phyloP scores from a whole-genome alignment of 1,284 basidiomycete species.

The Cystobasidium pallidum region DNA sequence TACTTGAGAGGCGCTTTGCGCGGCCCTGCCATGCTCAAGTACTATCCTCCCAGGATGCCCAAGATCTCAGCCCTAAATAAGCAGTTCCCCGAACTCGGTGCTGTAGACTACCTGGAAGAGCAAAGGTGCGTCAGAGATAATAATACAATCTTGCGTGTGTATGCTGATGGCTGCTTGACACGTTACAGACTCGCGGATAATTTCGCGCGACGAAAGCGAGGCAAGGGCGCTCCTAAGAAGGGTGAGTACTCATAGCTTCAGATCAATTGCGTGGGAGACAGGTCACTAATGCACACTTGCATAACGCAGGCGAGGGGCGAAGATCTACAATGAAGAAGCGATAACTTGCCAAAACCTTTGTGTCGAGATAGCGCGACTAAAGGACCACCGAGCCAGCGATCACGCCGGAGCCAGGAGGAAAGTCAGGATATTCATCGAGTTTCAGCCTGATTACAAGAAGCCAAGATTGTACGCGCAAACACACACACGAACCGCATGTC shows the following conservation, averaged over 20 bases:
- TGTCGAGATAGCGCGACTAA: too few species aligned
- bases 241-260: neutral
- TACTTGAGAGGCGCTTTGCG: constrained; percentile 74
- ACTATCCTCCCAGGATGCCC: constrained; percentile 61
- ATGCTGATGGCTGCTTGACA: neutral
- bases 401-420: constrained; percentile 19
- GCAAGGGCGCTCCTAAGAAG: constrained; percentile 44
- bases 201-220: constrained; percentile 31
- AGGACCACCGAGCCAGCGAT: neutral
- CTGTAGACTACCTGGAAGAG: constrained; percentile 36
- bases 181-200: constrained; percentile 36
- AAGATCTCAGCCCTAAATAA: constrained; percentile 24
- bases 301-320: constrained; percentile 33
- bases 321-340: constrained; percentile 42
- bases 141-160: neutral
- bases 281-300: neutral
- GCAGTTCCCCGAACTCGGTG: constrained; percentile 30
- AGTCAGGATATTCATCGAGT: neutral
- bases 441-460: constrained; percentile 7
- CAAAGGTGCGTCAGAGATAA: constrained; percentile 24
- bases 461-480: too few species aligned
- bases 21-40: constrained; percentile 75
- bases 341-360: too few species aligned
- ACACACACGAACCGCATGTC: neutral
- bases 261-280: neutral